Evolutionary conservation across 2,329 filamentous ascomycete genomes (phyloP), one percentile per base, ranked within the genome.

Genomic region (Zymoseptoria passerinii): DNA sequence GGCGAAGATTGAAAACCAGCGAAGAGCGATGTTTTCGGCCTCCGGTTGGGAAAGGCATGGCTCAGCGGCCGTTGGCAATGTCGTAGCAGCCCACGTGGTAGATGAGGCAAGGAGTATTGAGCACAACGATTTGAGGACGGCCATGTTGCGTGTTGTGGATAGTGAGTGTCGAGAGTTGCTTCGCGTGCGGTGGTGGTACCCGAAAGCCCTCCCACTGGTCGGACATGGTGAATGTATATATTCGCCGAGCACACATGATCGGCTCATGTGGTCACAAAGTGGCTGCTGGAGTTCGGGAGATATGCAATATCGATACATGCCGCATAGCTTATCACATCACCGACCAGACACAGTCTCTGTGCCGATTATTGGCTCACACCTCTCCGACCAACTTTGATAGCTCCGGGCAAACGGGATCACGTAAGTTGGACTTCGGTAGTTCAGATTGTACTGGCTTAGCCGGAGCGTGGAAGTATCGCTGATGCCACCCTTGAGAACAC

Each of bases 1-100:
- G 28, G 58, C 28, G 50, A 61, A 61, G 29, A 61, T 61, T 6
- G 53, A 49, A 13, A 61, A 52, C 59, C 56, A 61, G 28, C 59
- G 53, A 10, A 58, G 53, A 44, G 55, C 56, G 28, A 61, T 58
- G 44, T 58, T 58, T 6, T 56, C 49, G 4, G 59, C 55, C 28
- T 61, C 59, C n/a, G 59, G 49, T 8, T 58, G 48, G 8, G 29
- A 50, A 4, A 61, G 59, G n/a, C 59, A 61, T 13, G 59, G 56
- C 13, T 50, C 19, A 20, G 49, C 20, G 9, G 49, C 49, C 16
- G 49, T 50, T 23, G 49, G 49, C 13, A n/a, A 50, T 50, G 49
- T 50, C 2, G 49, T 50, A 8, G 18, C 49, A 20, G 49, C 49
- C 23, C n/a, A 23, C 20, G 49, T n/a, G 5, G 49, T 9, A 10